Evolutionary conservation across 1,139 yeast species (phyloP).

Genomic region (Pichia sp.): DNA sequence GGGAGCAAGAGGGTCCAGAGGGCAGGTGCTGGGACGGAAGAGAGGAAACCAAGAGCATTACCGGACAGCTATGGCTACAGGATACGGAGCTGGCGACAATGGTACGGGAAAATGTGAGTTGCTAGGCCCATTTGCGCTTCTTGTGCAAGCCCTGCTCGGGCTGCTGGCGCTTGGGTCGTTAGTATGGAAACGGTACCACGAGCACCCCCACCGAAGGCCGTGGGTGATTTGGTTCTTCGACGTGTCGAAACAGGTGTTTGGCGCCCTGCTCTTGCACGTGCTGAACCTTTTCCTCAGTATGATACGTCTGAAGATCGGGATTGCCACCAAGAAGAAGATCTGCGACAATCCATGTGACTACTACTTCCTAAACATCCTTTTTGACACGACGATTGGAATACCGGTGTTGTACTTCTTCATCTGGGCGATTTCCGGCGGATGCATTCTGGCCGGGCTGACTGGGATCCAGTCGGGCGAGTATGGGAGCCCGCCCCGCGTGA

Average conservation of each 20-base stretch:
- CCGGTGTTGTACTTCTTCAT: conserved; percentile 15
- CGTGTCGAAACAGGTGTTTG: conserved; percentile 82
- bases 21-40: no score
- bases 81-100: not conserved
- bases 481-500: conserved; percentile 63
- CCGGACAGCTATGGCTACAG: not conserved
- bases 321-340: conserved; percentile 16
- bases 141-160: conserved; percentile 68
- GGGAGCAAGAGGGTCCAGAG: no score
- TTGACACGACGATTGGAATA: conserved; percentile 92
- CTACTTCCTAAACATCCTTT: conserved; percentile 82
- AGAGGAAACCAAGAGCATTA: not conserved
- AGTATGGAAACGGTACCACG: conserved; percentile 70
- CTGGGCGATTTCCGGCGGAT: conserved; percentile 33
- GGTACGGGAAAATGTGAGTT: conserved; percentile 48
- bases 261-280: conserved; percentile 79
- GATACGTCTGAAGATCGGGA: not conserved
- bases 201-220: conserved; percentile 74
- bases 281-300: conserved; percentile 74
- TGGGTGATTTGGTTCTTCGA: conserved; percentile 89
- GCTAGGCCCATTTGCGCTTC: conserved; percentile 65
- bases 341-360: conserved; percentile 72
- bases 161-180: conserved; percentile 68
- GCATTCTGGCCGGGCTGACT: conserved; percentile 40
- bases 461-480: conserved; percentile 83